A percentile compares a stretch with the other conserved stretches of the same genome.
Conservation (phyloP, 768 basidiomycete genomes). For the Hirschioporus abietinus region DNA sequence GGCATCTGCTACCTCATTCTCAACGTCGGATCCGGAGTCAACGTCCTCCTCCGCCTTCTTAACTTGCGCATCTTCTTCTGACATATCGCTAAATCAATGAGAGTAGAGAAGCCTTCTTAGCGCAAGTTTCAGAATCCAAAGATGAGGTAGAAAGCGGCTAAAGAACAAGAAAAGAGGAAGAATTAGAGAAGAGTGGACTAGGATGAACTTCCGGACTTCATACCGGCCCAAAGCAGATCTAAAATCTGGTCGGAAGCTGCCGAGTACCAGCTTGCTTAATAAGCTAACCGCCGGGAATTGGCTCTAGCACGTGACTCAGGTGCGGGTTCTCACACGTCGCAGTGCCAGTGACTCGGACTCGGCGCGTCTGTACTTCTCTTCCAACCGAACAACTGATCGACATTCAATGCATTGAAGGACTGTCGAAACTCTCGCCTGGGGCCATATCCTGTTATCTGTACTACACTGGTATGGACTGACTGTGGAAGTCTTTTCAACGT, state of each 20-base stretch:
- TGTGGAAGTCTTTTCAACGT: no score
- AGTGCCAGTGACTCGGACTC: no score
- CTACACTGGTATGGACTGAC: no score
- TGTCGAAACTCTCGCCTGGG: no score
- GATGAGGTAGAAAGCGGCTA: not conserved
- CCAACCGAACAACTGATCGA: no score
- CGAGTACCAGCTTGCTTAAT: no score
- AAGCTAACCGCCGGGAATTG: no score
- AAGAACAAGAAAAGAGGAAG: not conserved
- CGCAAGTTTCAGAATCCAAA: not conserved
- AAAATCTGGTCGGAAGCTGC: not conserved
- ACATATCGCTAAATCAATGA: not conserved
- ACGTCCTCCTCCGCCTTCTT: not conserved
- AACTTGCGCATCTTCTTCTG: not conserved
- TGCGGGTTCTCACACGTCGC: no score
- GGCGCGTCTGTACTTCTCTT: no score
- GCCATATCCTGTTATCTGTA: no score
- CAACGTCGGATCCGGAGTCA: not conserved
- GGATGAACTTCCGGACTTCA: not conserved
- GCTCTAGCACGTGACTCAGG: no score
- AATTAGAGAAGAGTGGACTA: not conserved
- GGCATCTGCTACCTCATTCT: slow-evolving; percentile 4
- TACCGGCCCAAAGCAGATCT: not conserved
- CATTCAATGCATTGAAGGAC: no score
- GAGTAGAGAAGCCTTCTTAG: not conserved